A percentile compares a stretch with the other conserved stretches of the same genome.
phyloP scores from a whole-genome alignment of 345 rosid genomes.

The Moricandia moricandioides region DNA sequence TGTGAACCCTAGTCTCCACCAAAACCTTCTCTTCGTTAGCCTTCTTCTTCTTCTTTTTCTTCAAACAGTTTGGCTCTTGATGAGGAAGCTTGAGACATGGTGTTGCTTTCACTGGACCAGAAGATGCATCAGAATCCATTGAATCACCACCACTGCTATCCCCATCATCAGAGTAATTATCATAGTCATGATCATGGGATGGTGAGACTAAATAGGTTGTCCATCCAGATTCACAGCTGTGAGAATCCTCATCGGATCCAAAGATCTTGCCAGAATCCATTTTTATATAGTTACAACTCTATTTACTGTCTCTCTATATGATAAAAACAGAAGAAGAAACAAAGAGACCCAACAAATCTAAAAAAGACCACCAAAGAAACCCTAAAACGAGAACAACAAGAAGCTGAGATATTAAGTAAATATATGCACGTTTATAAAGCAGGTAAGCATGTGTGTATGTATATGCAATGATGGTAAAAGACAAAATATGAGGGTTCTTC shows the following conservation, averaged over 20 bases:
- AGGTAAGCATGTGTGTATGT: slow-evolving; percentile 17
- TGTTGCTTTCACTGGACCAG: slow-evolving; percentile 50
- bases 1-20: slow-evolving; percentile 31
- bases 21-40: slow-evolving; percentile 27
- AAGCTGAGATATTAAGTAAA: slow-evolving; percentile 29
- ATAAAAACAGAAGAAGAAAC: slow-evolving; percentile 9
- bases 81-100: slow-evolving; percentile 21
- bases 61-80: slow-evolving; percentile 4
- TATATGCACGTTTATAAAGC: background rate
- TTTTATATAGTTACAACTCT: slow-evolving; percentile 8
- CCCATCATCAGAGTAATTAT: slow-evolving; percentile 19
- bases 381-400: slow-evolving; percentile 36
- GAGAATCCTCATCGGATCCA: slow-evolving; percentile 42
- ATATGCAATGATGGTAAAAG: slow-evolving; percentile 18
- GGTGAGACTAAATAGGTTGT: slow-evolving; percentile 57
- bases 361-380: slow-evolving; percentile 14
- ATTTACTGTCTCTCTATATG: background rate
- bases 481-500: slow-evolving; percentile 14
- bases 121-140: slow-evolving; percentile 77
- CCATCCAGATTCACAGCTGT: slow-evolving; percentile 65
- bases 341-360: slow-evolving; percentile 18
- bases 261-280: slow-evolving; percentile 49
- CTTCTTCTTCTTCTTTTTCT: slow-evolving; percentile 20
- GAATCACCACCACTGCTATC: slow-evolving; percentile 48
- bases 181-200: slow-evolving; percentile 28